Percentiles rank a stretch among this genome's conserved stretches.
phyloP scores from a whole-genome alignment of 2,329 filamentous ascomycete species.

The Ceratocystis alfenasii region DNA sequence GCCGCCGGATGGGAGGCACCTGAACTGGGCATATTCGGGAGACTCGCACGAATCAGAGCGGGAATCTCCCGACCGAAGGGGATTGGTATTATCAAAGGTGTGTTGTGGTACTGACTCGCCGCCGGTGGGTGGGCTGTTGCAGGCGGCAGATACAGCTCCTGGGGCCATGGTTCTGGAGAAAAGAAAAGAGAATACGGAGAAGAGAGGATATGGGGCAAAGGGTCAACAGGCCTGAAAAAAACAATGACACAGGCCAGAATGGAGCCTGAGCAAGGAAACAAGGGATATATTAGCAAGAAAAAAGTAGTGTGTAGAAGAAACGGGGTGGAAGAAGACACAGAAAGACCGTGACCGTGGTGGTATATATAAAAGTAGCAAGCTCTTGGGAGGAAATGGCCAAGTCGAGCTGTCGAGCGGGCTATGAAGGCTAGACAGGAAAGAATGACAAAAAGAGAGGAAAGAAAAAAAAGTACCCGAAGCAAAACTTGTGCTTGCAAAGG shows the following conservation, averaged over 20 bases:
- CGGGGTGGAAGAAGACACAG: neutral
- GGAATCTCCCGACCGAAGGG: slow-evolving; percentile 3
- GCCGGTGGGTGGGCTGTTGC: neutral
- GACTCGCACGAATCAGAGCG: neutral
- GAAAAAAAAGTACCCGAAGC: slow-evolving; percentile 4
- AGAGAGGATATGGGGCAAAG: slow-evolving; percentile 1
- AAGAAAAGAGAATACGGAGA: slow-evolving; percentile 2
- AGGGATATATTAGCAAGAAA: neutral
- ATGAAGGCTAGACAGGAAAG: neutral
- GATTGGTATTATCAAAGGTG: slow-evolving; percentile 3
- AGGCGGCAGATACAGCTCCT: slow-evolving; percentile 4
- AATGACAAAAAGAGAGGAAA: neutral
- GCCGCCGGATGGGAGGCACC: slow-evolving; percentile 40
- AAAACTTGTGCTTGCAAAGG: slow-evolving; percentile 6
- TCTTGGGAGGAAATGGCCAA: neutral
- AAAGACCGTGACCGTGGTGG: neutral
- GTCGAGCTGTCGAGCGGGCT: neutral
- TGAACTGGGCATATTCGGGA: slow-evolving; percentile 43
- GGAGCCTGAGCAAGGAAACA: slow-evolving; percentile 1
- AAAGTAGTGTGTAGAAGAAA: neutral
- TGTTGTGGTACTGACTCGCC: slow-evolving; percentile 1
- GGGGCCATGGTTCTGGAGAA: slow-evolving; percentile 8
- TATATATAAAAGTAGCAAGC: neutral
- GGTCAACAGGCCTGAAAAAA: neutral
- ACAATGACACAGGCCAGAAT: slow-evolving; percentile 10